Conservation (phyloP, 2,329 filamentous ascomycete species). For the Hypoxylon sp. region DNA sequence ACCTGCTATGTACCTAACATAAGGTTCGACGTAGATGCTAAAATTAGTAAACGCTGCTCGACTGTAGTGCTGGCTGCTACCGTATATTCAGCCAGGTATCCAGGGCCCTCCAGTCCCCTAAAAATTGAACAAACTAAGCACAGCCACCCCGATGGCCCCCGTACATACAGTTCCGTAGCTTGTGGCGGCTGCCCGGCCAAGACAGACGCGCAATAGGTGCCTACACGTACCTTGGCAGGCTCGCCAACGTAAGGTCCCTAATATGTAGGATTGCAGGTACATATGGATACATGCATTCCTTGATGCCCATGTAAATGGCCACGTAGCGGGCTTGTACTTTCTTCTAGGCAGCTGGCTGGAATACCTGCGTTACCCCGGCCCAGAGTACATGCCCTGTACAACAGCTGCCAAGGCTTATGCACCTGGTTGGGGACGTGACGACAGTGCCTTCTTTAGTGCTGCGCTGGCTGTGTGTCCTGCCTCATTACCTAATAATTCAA, state of each 20-base stretch:
- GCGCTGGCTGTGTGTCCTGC: constrained; percentile 24
- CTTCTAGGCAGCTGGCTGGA: too few relatives aligned
- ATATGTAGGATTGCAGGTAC: too few relatives aligned
- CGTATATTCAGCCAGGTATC: neutral
- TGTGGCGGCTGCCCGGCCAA: neutral
- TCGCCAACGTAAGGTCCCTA: too few relatives aligned
- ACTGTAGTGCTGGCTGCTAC: too few relatives aligned
- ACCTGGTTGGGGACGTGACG: constrained; percentile 22
- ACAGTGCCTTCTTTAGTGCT: constrained; percentile 14
- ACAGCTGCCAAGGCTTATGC: constrained; percentile 9
- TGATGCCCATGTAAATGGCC: too few relatives aligned
- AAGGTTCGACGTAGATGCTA: constrained; percentile 3
- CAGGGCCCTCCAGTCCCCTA: neutral
- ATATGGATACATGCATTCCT: too few relatives aligned
- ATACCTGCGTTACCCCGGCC: too few relatives aligned
- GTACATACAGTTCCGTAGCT: too few relatives aligned
- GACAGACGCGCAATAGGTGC: neutral
- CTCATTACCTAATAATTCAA: constrained; percentile 33
- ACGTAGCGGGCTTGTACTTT: neutral
- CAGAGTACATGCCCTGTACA: constrained; percentile 13
- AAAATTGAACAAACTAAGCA: neutral
- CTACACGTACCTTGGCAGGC: neutral
- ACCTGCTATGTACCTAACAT: constrained; percentile 17
- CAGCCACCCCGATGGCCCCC: too few relatives aligned
- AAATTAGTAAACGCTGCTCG: constrained; percentile 20